These are phyloP conservation scores for Stenocarpella maydis DNA, from an alignment of 2,329 filamentous ascomycete genomes.

Conservation along the genomic window DNA sequence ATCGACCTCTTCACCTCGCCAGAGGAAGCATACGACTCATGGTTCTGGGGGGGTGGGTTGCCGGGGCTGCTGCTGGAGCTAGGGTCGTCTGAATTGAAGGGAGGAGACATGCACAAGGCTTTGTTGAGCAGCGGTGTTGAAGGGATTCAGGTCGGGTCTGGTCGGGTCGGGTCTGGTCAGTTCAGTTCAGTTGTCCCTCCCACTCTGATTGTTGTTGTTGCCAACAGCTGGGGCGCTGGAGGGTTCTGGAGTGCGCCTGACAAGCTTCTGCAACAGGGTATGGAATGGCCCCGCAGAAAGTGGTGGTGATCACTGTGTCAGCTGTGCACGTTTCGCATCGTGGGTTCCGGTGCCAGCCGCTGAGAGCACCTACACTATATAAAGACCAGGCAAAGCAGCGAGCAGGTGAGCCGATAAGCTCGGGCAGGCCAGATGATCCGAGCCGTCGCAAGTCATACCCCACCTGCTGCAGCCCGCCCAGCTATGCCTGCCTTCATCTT, in stretches of 20 bases:
- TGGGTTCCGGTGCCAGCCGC: conserved; percentile 16
- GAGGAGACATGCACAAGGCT: conserved; percentile 35
- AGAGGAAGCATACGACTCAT: conserved; percentile 29
- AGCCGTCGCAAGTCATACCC: conserved; percentile 18
- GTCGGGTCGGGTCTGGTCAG: neutral
- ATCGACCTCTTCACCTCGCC: conserved; percentile 34
- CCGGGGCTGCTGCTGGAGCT: conserved; percentile 19
- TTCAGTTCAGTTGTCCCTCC: neutral
- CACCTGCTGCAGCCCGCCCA: neutral
- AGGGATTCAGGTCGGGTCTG: neutral
- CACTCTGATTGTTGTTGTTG: neutral
- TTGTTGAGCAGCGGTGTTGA: conserved; percentile 5
- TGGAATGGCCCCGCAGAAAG: conserved; percentile 19
- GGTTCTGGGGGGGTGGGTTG: conserved; percentile 27
- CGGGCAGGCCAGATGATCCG: conserved; percentile 24
- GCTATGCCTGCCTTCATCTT: neutral
- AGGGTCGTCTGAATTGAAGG: conserved; percentile 25
- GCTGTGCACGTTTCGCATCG: conserved; percentile 21
- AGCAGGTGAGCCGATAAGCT: conserved; percentile 9
- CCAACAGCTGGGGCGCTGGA: neutral
- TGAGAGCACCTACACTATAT: neutral
- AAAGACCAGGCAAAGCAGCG: neutral
- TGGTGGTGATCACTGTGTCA: conserved; percentile 26
- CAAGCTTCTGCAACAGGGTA: conserved; percentile 24
- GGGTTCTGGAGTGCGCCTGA: conserved; percentile 5